phyloP scores from a whole-genome alignment of 345 rosid species.

The Cardamine occulta region DNA sequence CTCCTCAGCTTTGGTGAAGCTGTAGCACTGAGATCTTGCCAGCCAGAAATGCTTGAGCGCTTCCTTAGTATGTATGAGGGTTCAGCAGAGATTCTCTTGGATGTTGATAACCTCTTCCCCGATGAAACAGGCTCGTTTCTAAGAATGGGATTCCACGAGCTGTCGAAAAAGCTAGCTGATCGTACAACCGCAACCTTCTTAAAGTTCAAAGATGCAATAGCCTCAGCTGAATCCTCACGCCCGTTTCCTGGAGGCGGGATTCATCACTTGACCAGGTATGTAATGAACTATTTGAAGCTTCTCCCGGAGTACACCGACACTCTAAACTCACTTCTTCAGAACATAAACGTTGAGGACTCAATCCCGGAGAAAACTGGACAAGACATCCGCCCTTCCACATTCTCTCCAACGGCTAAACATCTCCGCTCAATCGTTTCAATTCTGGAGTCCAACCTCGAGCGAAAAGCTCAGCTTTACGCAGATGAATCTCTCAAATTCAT shows the following conservation, averaged over 20 bases:
- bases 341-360: conserved; percentile 44
- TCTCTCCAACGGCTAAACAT: conserved; percentile 63
- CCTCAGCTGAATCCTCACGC: conserved; percentile 47
- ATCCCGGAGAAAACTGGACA: conserved; percentile 42
- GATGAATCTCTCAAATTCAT: conserved; percentile 54
- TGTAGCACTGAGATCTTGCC: conserved; percentile 53
- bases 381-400: conserved; percentile 46
- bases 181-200: conserved; percentile 53
- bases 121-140: conserved; percentile 58
- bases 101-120: conserved; percentile 54
- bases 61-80: conserved; percentile 75
- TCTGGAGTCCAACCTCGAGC: conserved; percentile 57
- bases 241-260: conserved; percentile 60
- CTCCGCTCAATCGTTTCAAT: conserved; percentile 51
- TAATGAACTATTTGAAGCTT: conserved; percentile 76
- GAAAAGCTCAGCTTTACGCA: conserved; percentile 60
- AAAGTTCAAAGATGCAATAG: conserved; percentile 55
- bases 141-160: conserved; percentile 58
- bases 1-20: conserved; percentile 85
- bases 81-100: conserved; percentile 53
- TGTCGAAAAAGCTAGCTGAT: conserved; percentile 49
- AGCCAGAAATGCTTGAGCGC: conserved; percentile 67
- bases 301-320: conserved; percentile 55
- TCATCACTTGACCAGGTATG: conserved; percentile 72
- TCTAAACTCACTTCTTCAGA: conserved; percentile 59